These are phyloP conservation scores for Komagataea norvegica DNA, from an alignment of 1,139 yeast species.

Conservation along the genomic window DNA sequence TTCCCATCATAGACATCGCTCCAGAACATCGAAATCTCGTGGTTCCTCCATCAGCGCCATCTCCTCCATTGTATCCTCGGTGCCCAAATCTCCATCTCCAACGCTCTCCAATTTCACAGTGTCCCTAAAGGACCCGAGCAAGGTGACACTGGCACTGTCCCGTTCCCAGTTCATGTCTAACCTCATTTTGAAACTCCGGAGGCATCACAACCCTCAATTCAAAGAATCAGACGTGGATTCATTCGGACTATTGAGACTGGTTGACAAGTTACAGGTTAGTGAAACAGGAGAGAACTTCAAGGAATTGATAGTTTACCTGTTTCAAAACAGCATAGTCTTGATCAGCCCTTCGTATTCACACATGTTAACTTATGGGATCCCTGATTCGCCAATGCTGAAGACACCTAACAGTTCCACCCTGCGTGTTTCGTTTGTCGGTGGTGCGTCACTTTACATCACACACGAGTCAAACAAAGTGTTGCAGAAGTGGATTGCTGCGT, in stretches of 20 bases:
- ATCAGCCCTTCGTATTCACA: slow-evolving; percentile 12
- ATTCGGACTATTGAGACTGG: slow-evolving; percentile 32
- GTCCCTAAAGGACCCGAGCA: no score
- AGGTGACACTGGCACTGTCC: slow-evolving; percentile 16
- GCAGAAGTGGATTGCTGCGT: slow-evolving; percentile 35
- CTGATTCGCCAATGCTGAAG: slow-evolving; percentile 14
- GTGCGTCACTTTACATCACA: slow-evolving; percentile 22
- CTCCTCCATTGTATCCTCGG: slow-evolving; percentile 35
- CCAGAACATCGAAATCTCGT: slow-evolving; percentile 25
- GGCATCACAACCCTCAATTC: slow-evolving; percentile 8
- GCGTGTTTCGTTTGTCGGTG: slow-evolving; percentile 12
- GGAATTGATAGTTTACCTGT: slow-evolving; percentile 30
- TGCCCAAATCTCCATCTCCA: slow-evolving; percentile 28
- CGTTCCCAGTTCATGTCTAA: slow-evolving; percentile 20
- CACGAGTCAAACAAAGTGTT: slow-evolving; percentile 26
- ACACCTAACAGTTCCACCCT: slow-evolving; percentile 24
- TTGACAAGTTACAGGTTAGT: slow-evolving; percentile 28
- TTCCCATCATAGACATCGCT: slow-evolving; percentile 3
- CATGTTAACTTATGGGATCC: slow-evolving; percentile 10
- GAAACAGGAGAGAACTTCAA: slow-evolving; percentile 21
- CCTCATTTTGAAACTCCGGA: slow-evolving; percentile 19
- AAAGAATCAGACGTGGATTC: slow-evolving; percentile 22
- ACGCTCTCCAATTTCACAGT: slow-evolving; percentile 17
- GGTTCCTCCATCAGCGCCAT: slow-evolving; percentile 36
- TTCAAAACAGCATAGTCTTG: slow-evolving; percentile 20